Base-by-base conservation (phyloP, 306 rosid species). In the Luffa aegyptiaca region DNA sequence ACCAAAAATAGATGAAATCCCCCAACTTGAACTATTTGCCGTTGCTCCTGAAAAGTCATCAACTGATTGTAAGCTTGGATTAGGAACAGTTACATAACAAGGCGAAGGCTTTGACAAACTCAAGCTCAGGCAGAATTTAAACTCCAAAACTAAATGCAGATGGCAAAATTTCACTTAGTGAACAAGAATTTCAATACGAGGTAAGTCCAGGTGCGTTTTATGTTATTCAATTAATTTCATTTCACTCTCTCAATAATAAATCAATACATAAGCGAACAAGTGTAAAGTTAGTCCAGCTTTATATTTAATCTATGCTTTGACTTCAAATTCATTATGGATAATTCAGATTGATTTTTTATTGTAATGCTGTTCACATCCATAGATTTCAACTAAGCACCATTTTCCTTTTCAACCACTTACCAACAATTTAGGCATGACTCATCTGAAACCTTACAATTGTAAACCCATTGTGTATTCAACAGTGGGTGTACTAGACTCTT, bases 1-100 rank as follows among this genome's bases (percentile, higher is more conserved):
- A 56, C 82, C 77, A 81, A 87, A 83, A 31, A 87, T 70, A 61
- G 86, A 75, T n/a, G 86, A 70, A 53, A 87, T 75, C 21, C 87
- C 80, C 88, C 88, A 87, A 20, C 76, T 41, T 62, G 64, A 69
- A 10, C 45, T 12, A 3, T 44, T 41, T 35, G 55, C 20, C 13
- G 39, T 42, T 35, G 77, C 84, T 80, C 76, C 79, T 76, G 77
- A 55, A 55, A 18, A 35, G 35, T 79, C 75, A 64, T 44, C 62
- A 35, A 53, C 45, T 36, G 46, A 51, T 79, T 35, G 48, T 45
- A 64, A 79, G 33, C 20, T 26, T 6, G 36, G 37, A 75, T 56
- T 18, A 53, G 18, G 35, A 49, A 52, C n/a, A 75, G 52, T 36
- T 75, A 16, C 26, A 57, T 77, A 41, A 2, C 12, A 21, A 76